Conservation (phyloP, 2,329 filamentous ascomycete genomes). For the Arachnopeziza araneosa region DNA sequence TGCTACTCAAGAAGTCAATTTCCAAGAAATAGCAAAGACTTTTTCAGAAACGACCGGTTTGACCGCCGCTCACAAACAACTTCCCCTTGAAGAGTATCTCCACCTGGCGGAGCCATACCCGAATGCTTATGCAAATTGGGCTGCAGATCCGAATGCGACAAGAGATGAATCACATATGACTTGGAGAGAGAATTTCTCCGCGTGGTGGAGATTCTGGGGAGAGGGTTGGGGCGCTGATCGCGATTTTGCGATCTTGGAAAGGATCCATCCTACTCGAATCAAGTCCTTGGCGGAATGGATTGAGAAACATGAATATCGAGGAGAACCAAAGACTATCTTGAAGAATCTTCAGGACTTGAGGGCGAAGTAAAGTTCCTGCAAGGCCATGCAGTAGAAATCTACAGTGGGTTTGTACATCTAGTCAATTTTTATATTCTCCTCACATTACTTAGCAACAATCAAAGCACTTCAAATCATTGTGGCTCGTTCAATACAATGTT, state of each 20-base stretch:
- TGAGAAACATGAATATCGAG: conserved; percentile 9
- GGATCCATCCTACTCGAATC: conserved; percentile 11
- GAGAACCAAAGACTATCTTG: conserved; percentile 4
- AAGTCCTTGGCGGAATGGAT: conserved; percentile 13
- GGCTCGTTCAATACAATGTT: too few species aligned
- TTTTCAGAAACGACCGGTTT: conserved; percentile 9
- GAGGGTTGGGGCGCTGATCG: conserved; percentile 4
- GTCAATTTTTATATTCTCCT: too few species aligned
- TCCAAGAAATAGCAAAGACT: conserved; percentile 7
- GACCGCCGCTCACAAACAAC: background rate
- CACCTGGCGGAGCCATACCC: conserved; percentile 12
- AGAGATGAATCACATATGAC: conserved; percentile 15
- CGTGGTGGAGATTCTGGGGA: conserved; percentile 17
- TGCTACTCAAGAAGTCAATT: conserved; percentile 17
- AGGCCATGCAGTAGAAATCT: background rate
- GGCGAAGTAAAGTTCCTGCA: background rate
- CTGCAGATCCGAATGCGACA: conserved; percentile 9
- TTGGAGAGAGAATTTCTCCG: conserved; percentile 14
- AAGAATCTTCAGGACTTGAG: conserved; percentile 5
- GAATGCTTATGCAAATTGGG: conserved; percentile 6
- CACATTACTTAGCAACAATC: too few species aligned
- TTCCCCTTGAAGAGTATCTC: conserved; percentile 5
- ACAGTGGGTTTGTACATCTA: background rate
- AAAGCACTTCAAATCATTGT: too few species aligned
- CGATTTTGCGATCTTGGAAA: conserved; percentile 11